Evolutionary conservation across 2,329 filamentous ascomycete species (phyloP), one percentile per base, ranked within the genome.

Genomic region (Botrytis hyacinthi): DNA sequence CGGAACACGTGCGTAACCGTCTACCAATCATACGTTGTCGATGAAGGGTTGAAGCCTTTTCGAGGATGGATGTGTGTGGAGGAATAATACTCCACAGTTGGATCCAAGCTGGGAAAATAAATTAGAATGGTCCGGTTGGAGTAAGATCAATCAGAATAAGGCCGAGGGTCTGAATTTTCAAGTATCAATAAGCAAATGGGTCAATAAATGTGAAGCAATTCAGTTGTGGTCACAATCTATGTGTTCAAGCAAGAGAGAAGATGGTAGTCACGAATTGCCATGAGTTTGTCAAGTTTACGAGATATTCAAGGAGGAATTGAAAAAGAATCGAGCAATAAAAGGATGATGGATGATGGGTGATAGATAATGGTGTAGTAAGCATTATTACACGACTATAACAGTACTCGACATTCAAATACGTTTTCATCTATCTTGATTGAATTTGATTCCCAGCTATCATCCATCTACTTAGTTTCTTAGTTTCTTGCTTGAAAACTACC

Each of bases 1-100:
- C 18, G 61, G 18, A 65, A 61, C 44, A 65, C 61, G 61, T 65
- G 61, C 40, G n/a, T 26, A 12, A 5, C n/a, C n/a, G 4, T 42
- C 61, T 14, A 46, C 61, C 61, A 65, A 65, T 65, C 40, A 65
- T 8, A 32, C 29, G 20, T 8, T 3, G 18, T 7, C 12, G 6
- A 46, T 46, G n/a, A 32, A 44, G n/a, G 61, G 18, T 65, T 65
- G 61, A 65, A 46, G 61, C 9, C 61, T 46, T 63, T 32, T 29
- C 40, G 40, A 65, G 26, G 16, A 44, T 65, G 40, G 29, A 32
- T 22, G 32, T 65, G 16, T 65, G 37, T 44, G 61, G 37, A 42
- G 61, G 60, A 40, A 29, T 44, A 29, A 42, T 18, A 63, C 60
- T 42, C 60, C 37, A 63, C 61, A 32, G 61, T 20, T 18, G 40